These are phyloP conservation scores for Neofusicoccum kwambonambiense DNA, from an alignment of 2,329 filamentous ascomycete species.

Conservation along the genomic window DNA sequence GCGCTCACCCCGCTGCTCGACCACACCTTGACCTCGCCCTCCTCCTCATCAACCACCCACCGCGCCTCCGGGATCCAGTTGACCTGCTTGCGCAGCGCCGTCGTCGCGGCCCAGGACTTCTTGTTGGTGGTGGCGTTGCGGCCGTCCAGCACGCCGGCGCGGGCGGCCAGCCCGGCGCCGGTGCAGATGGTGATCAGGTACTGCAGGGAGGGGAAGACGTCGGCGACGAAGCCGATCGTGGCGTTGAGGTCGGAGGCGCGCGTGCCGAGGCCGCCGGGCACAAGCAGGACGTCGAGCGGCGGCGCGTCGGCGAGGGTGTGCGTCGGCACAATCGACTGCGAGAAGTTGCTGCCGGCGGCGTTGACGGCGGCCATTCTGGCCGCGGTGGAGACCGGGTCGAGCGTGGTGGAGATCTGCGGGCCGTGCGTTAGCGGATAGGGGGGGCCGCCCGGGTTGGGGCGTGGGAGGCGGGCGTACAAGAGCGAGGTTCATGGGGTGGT, in stretches of 20 bases:
- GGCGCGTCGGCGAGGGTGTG: constrained; percentile 56
- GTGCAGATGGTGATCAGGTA: constrained; percentile 67
- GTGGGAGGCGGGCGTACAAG: constrained; percentile 24
- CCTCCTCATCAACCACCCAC: constrained; percentile 58
- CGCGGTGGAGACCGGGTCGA: constrained; percentile 35
- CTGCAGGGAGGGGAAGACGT: constrained; percentile 49
- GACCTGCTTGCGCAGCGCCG: constrained; percentile 40
- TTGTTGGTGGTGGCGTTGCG: constrained; percentile 69
- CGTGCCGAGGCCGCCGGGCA: constrained; percentile 62
- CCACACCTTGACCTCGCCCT: constrained; percentile 56
- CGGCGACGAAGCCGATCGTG: constrained; percentile 48
- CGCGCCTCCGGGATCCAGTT: constrained; percentile 61
- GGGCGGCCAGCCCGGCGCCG: constrained; percentile 59
- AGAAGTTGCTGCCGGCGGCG: constrained; percentile 26
- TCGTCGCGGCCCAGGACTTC: constrained; percentile 51
- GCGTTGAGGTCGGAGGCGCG: constrained; percentile 31
- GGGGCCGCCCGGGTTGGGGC: background rate
- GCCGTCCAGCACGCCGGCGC: constrained; percentile 60
- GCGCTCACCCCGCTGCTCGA: constrained; percentile 63
- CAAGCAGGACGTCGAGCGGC: constrained; percentile 60
- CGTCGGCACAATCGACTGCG: constrained; percentile 47
- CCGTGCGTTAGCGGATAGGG: too few species aligned
- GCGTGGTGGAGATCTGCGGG: constrained; percentile 20
- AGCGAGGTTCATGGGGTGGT: background rate
- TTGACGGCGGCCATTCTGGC: constrained; percentile 20